These are phyloP conservation scores for Lachancea sp. DNA, from an alignment of 805 yeast species.

Conservation along the genomic window DNA sequence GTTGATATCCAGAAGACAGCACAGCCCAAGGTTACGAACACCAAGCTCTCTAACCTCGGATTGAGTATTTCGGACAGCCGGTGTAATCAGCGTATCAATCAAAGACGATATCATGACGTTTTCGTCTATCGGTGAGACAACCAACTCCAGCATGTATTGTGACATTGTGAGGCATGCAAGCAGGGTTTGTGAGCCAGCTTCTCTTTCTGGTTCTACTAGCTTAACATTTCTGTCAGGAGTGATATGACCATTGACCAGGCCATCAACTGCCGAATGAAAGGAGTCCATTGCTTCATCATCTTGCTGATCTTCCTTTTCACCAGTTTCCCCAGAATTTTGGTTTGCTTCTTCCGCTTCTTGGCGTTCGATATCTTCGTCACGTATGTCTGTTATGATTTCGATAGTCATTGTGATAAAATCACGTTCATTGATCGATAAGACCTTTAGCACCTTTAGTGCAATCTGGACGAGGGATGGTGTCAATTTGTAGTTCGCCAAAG, in stretches of 20 bases:
- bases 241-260: slow-evolving; percentile 28
- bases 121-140: slow-evolving; percentile 56
- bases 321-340: slow-evolving; percentile 13
- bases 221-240: slow-evolving; percentile 17
- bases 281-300: slow-evolving; percentile 38
- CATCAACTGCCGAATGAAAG: slow-evolving; percentile 42
- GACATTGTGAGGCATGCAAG: slow-evolving; percentile 63
- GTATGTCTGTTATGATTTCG: slow-evolving; percentile 80
- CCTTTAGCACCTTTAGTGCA: slow-evolving; percentile 59
- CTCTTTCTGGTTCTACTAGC: slow-evolving; percentile 27
- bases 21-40: slow-evolving; percentile 68
- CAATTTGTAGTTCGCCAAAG: slow-evolving; percentile 52
- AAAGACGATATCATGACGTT: slow-evolving; percentile 63
- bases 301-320: slow-evolving; percentile 22
- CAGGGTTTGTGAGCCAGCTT: slow-evolving; percentile 39
- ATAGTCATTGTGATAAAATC: slow-evolving; percentile 79
- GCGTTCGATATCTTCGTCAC: slow-evolving; percentile 52
- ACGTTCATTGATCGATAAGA: slow-evolving; percentile 67
- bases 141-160: slow-evolving; percentile 60
- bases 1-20: slow-evolving; percentile 62
- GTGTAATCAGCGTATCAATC: slow-evolving; percentile 69
- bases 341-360: slow-evolving; percentile 29
- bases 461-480: slow-evolving; percentile 48
- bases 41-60: slow-evolving; percentile 57
- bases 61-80: slow-evolving; percentile 61